Evolutionary conservation across 306 rosid species (phyloP).

Genomic region (Gleditsia sinensis): DNA sequence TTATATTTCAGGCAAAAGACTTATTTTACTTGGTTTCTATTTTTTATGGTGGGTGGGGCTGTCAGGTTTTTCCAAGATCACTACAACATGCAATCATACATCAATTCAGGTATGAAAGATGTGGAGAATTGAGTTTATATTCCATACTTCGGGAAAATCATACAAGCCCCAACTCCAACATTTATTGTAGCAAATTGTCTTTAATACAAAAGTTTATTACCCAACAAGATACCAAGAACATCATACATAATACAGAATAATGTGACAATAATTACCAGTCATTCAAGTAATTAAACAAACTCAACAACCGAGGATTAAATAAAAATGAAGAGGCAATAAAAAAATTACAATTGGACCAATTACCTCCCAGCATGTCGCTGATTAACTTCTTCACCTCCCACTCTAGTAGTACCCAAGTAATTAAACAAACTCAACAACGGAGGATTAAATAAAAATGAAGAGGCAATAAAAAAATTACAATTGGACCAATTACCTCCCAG

Average conservation of each 20-base stretch:
- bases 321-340: constrained; percentile 4
- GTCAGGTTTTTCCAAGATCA: not conserved
- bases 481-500: constrained; percentile 71
- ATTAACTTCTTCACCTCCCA: constrained; percentile 93
- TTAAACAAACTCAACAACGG: too few species aligned
- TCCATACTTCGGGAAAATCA: constrained; percentile 7
- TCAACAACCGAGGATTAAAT: not conserved
- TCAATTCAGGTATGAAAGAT: not conserved
- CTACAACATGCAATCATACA: too few species aligned
- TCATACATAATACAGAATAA: not conserved
- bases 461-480: too few species aligned
- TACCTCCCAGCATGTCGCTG: constrained; percentile 91
- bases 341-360: not conserved
- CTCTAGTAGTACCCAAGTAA: constrained; percentile 97
- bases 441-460: too few species aligned
- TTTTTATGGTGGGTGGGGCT: not conserved
- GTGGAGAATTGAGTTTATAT: not conserved
- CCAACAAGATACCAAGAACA: not conserved
- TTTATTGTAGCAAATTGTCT: not conserved
- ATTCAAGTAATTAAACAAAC: not conserved
- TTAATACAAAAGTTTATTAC: not conserved
- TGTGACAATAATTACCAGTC: constrained; percentile 1
- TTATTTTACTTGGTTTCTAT: not conserved
- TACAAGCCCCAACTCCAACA: constrained; percentile 1
- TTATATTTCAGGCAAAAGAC: not conserved